Base-by-base conservation (phyloP, 306 rosid genomes). In the Medicago lupulina region DNA sequence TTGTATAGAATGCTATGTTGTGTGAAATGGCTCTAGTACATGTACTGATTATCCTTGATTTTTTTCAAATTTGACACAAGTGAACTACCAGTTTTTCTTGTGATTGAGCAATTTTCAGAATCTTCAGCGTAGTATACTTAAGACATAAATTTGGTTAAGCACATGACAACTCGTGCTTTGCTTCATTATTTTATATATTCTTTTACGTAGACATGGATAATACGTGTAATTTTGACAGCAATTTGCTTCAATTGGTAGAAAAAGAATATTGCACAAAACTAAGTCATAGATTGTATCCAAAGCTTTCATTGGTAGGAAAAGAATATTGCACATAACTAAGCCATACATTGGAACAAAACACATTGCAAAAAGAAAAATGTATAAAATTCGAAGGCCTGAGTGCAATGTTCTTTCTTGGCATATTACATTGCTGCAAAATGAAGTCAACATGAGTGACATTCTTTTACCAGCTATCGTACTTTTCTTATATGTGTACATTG, bases 131-230 rank as follows among this genome's bases (percentile, higher is more conserved):
- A 25, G 58, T 53, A 79, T 15, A 46, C 19, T 41, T 63, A 34
- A 73, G 62, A 58, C 25, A 78, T 60, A 15, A 38, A 60, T 67
- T 73, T 68, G 15, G 74, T 60, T 16, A 40, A 60, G 70, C 58
- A 15, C 36, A 28, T 4, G 38, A 54, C 7, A 53, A 34, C 41
- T 73, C 51, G 0, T 70, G 47, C 17, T 36, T n/a, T 43, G 64
- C 60, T 31, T 63, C 71, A 43, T 25, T 68, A 17, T 60, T 64
- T 68, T 34, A 40, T 25, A 58, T 58, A 3, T 47, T 23, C 51
- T 16, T 36, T 23, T 74, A 51, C 76, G 57, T 66, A 28, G 49
- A 61, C 63, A 38, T 79, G 64, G 71, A 54, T 75, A 12, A 25
- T 5, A 36, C 36, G 10, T 38, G 64, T 40, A 31, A 66, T 58